phyloP scores from a whole-genome alignment of 768 basidiomycete species.

The Pleurotus eryngii region DNA sequence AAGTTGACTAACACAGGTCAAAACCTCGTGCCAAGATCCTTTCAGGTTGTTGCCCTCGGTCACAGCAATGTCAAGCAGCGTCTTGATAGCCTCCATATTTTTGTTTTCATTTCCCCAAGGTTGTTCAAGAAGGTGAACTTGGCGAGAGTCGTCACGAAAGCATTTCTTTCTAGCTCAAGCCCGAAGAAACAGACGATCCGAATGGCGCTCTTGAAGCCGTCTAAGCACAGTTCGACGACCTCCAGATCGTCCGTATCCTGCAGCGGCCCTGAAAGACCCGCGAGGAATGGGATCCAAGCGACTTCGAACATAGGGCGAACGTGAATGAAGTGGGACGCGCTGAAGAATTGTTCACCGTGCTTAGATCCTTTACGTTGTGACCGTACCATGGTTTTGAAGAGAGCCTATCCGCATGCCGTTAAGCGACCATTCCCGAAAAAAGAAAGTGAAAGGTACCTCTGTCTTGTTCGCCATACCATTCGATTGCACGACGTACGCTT shows the following conservation, averaged over 20 bases:
- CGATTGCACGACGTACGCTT: constrained; percentile 93
- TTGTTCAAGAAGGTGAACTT: constrained; percentile 99
- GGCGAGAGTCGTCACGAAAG: constrained; percentile 92
- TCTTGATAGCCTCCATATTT: constrained; percentile 99
- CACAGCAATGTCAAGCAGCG: constrained; percentile 90
- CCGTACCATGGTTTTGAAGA: constrained; percentile 90
- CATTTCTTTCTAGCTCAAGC: constrained; percentile 95
- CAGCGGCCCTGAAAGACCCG: constrained; percentile 89
- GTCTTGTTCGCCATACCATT: constrained; percentile 97
- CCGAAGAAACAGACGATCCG: constrained; percentile 97
- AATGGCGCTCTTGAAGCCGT: constrained; percentile 97
- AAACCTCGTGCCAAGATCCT: constrained; percentile 93
- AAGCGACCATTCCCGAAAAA: not conserved
- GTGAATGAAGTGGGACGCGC: constrained; percentile 94
- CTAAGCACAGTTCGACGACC: constrained; percentile 85
- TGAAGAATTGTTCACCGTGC: constrained; percentile 86
- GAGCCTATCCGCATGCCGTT: constrained; percentile 48
- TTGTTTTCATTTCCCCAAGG: constrained; percentile 96
- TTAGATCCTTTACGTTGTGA: constrained; percentile 84
- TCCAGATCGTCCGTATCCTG: constrained; percentile 96
- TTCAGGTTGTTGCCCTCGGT: constrained; percentile 97
- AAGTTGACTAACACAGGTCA: constrained; percentile 96
- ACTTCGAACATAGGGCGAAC: constrained; percentile 99
- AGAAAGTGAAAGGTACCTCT: constrained; percentile 52
- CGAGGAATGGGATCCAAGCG: constrained; percentile 97